Conservation (phyloP, 2,329 filamentous ascomycete species). For the Cercospora sojina region DNA sequence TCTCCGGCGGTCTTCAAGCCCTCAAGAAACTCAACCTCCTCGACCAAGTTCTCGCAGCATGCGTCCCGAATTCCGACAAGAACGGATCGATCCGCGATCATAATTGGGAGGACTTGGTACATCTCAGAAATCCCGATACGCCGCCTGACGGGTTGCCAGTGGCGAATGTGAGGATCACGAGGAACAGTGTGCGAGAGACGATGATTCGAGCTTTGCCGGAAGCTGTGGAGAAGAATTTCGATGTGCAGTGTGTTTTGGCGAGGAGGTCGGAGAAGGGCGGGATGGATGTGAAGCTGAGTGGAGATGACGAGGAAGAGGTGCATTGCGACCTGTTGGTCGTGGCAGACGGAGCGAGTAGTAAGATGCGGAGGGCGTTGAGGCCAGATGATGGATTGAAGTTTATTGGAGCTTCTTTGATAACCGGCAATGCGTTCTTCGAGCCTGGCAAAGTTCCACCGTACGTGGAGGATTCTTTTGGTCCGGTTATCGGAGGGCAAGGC, state of each 20-base stretch:
- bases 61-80: not conserved
- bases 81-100: not conserved
- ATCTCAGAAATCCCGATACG: not conserved
- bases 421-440: conserved; percentile 14
- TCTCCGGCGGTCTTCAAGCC: conserved; percentile 14
- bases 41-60: conserved; percentile 8
- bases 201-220: not conserved
- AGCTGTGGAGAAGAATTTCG: not conserved
- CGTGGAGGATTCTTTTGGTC: conserved; percentile 24
- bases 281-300: not conserved
- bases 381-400: conserved; percentile 14
- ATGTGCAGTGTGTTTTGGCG: not conserved
- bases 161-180: conserved; percentile 6
- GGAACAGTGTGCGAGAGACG: conserved; percentile 1
- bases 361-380: conserved; percentile 9
- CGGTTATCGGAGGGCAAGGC: conserved; percentile 34
- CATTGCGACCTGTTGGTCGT: conserved; percentile 23
- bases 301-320: conserved; percentile 3
- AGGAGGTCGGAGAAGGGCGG: not conserved
- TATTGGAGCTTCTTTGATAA: conserved; percentile 15
- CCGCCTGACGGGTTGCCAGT: conserved; percentile 6
- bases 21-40: conserved; percentile 18
- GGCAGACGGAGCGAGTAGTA: conserved; percentile 25
- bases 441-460: conserved; percentile 10
- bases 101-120: not conserved